phyloP scores from a whole-genome alignment of 2,329 filamentous ascomycete species.

The Sporothrix phasma region DNA sequence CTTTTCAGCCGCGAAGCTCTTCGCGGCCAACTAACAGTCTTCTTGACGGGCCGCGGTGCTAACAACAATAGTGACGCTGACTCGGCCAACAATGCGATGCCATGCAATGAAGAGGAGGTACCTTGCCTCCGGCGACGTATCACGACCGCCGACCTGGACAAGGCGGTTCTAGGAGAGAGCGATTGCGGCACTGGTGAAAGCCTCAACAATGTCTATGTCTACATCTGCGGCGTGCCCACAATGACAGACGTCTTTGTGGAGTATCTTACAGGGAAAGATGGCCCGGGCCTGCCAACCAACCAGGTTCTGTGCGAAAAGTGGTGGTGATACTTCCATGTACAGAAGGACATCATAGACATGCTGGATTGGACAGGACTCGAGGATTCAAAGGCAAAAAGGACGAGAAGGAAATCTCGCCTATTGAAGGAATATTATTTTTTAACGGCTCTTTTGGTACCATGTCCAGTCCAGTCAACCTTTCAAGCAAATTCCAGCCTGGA shows the following conservation, averaged over 20 bases:
- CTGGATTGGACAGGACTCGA: background rate
- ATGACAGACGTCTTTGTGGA: constrained; percentile 61
- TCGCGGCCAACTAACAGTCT: constrained; percentile 35
- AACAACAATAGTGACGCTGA: background rate
- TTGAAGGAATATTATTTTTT: constrained; percentile 6
- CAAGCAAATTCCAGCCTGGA: background rate
- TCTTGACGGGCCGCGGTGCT: constrained; percentile 29
- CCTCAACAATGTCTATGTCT: constrained; percentile 32
- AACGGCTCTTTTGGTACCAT: background rate
- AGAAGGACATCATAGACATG: background rate
- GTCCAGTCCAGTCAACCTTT: background rate
- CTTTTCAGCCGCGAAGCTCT: constrained; percentile 32
- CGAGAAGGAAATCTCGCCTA: background rate
- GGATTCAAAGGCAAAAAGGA: background rate
- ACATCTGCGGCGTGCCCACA: constrained; percentile 55
- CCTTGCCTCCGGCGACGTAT: constrained; percentile 33
- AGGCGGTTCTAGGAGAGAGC: constrained; percentile 27
- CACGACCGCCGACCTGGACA: constrained; percentile 31
- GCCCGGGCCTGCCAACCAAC: constrained; percentile 21
- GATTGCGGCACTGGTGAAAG: background rate
- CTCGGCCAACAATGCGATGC: constrained; percentile 10
- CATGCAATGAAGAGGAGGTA: constrained; percentile 21
- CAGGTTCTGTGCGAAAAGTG: constrained; percentile 31
- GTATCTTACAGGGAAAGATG: constrained; percentile 28
- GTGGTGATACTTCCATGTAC: constrained; percentile 25